phyloP scores from a whole-genome alignment of 805 yeast species.

The Brettanomyces sp. region DNA sequence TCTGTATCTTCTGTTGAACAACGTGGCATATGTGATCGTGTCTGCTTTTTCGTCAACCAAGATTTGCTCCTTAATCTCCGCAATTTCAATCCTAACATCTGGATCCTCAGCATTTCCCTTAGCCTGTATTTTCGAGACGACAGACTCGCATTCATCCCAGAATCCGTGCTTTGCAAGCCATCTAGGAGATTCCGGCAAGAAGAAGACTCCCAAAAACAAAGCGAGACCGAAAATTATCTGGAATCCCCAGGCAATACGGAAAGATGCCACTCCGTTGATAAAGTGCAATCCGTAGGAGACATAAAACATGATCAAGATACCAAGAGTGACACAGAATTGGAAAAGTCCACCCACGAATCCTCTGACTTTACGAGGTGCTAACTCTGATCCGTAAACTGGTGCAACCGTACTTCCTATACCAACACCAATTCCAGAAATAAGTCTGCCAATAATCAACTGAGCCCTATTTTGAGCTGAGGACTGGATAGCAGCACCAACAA shows the following conservation, averaged over 20 bases:
- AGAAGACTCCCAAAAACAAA: conserved; percentile 60
- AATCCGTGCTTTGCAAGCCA: conserved; percentile 74
- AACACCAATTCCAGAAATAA: conserved; percentile 78
- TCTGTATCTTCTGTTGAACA: conserved; percentile 47
- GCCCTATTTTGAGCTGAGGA: conserved; percentile 25
- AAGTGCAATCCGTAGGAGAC: conserved; percentile 70
- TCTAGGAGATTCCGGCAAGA: conserved; percentile 80
- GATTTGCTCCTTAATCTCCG: conserved; percentile 1
- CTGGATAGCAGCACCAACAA: conserved; percentile 18
- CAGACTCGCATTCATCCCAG: conserved; percentile 42
- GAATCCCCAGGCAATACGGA: conserved; percentile 72
- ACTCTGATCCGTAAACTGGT: conserved; percentile 83
- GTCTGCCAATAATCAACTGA: conserved; percentile 57
- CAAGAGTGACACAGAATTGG: conserved; percentile 78
- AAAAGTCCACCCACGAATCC: conserved; percentile 72
- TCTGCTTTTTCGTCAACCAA: conserved; percentile 14
- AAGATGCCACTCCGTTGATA: conserved; percentile 49
- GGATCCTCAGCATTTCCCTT: conserved; percentile 15
- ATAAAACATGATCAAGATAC: conserved; percentile 83
- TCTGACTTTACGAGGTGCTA: conserved; percentile 78
- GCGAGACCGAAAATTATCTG: conserved; percentile 66
- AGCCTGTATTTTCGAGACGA: conserved; percentile 23
- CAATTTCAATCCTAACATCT: background rate
- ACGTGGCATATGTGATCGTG: conserved; percentile 23
- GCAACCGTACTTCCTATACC: conserved; percentile 78